phyloP scores from a whole-genome alignment of 805 yeast genomes.

The Priceomyces haplophilus region DNA sequence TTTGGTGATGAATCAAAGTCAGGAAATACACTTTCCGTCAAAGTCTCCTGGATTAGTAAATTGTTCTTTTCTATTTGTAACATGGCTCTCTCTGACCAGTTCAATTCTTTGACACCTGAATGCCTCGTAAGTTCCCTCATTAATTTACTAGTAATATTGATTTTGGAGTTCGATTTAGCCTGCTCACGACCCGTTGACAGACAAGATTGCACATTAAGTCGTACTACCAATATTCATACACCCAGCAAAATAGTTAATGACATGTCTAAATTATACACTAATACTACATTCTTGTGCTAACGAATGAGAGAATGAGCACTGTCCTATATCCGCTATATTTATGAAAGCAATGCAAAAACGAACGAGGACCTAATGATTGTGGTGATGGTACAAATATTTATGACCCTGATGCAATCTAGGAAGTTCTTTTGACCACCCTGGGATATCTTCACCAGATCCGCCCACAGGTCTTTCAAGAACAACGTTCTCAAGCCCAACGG shows the following conservation, averaged over 20 bases:
- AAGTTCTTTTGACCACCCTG: slow-evolving; percentile 80
- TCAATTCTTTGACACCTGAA: neutral
- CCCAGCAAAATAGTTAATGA: neutral
- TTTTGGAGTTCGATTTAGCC: neutral
- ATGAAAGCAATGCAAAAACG: neutral
- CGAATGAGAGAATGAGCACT: neutral
- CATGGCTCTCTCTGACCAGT: slow-evolving; percentile 42
- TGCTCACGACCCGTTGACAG: slow-evolving; percentile 1
- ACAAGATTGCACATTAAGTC: too few relatives aligned
- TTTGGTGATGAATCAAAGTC: slow-evolving; percentile 39
- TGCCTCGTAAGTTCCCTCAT: neutral
- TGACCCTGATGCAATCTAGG: slow-evolving; percentile 4
- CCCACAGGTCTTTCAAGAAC: slow-evolving; percentile 71
- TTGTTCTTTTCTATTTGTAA: slow-evolving; percentile 83
- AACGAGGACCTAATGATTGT: slow-evolving; percentile 2
- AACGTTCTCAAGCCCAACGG: slow-evolving; percentile 69
- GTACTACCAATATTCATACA: too few relatives aligned
- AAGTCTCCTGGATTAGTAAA: slow-evolving; percentile 73
- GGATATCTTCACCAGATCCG: slow-evolving; percentile 81
- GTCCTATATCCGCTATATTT: neutral
- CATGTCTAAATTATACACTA: neutral
- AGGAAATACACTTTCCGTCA: slow-evolving; percentile 62
- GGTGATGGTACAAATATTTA: slow-evolving; percentile 6
- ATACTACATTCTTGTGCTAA: neutral
- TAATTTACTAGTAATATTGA: neutral